phyloP scores from a whole-genome alignment of 2,329 filamentous ascomycete genomes.

The Mollisia scopiformis region DNA sequence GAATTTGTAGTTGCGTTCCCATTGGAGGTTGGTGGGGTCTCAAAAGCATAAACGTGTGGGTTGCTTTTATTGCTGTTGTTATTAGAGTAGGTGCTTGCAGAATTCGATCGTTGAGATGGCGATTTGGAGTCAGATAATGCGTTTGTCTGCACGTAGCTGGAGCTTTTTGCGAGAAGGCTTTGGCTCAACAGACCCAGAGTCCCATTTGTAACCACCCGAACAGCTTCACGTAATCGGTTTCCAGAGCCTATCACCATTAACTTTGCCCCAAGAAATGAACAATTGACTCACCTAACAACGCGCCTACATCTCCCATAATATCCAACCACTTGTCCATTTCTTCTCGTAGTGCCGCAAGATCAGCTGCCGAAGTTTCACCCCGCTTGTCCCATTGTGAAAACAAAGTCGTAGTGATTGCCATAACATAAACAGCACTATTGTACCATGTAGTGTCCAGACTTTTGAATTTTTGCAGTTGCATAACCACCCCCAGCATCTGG shows the following conservation, averaged over 20 bases:
- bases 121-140: slow-evolving; percentile 9
- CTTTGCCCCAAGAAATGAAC: background rate
- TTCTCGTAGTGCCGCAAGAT: slow-evolving; percentile 61
- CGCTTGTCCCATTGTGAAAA: slow-evolving; percentile 71
- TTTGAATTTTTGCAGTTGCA: slow-evolving; percentile 63
- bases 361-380: slow-evolving; percentile 57
- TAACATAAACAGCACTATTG: slow-evolving; percentile 70
- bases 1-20: slow-evolving; percentile 14
- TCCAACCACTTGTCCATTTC: slow-evolving; percentile 74
- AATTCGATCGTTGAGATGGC: background rate
- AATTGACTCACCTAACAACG: slow-evolving; percentile 63
- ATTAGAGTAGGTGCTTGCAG: slow-evolving; percentile 3
- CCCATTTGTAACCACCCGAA: slow-evolving; percentile 51
- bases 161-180: slow-evolving; percentile 42
- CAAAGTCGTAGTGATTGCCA: slow-evolving; percentile 73
- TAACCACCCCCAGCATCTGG: slow-evolving; percentile 63
- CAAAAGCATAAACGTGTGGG: slow-evolving; percentile 17
- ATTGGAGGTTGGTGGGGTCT: slow-evolving; percentile 11
- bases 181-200: slow-evolving; percentile 50
- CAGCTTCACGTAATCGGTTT: slow-evolving; percentile 48
- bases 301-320: slow-evolving; percentile 68
- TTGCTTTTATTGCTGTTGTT: background rate
- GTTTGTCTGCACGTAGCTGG: slow-evolving; percentile 29
- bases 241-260: slow-evolving; percentile 44
- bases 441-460: slow-evolving; percentile 81